Percentiles rank a stretch among this genome's conserved stretches.
phyloP scores from a whole-genome alignment of 2,329 filamentous ascomycete genomes.

The Colletotrichum sp. region DNA sequence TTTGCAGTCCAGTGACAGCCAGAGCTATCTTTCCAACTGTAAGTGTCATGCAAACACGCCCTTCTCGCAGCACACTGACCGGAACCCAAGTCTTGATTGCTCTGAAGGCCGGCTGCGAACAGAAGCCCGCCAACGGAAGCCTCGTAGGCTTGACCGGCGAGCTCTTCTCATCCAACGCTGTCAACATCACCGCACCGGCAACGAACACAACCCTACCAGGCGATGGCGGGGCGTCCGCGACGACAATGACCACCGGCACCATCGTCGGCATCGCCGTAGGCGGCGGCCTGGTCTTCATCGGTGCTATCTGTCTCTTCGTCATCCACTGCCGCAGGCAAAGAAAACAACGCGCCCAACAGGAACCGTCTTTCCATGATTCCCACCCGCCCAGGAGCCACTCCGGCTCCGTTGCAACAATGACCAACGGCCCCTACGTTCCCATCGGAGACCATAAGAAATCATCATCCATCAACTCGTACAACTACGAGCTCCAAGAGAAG shows the following conservation, averaged over 20 bases:
- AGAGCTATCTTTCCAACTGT: conserved; percentile 56
- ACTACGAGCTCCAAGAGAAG: conserved; percentile 24
- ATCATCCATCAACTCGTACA: conserved; percentile 24
- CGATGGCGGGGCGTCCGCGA: conserved; percentile 29
- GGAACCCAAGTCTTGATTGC: conserved; percentile 47
- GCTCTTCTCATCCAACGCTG: conserved; percentile 43
- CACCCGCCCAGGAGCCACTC: conserved; percentile 8
- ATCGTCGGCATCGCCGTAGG: conserved; percentile 60
- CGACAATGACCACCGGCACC: conserved; percentile 49
- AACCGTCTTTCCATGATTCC: no score
- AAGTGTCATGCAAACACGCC: conserved; percentile 22
- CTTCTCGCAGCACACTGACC: no score
- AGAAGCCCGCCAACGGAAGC: conserved; percentile 42
- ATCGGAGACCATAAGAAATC: conserved; percentile 31
- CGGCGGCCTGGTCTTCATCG: conserved; percentile 45
- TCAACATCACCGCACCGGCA: conserved; percentile 44
- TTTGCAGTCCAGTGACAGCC: conserved; percentile 42
- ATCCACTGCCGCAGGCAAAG: conserved; percentile 54
- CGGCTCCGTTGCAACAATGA: conserved; percentile 22
- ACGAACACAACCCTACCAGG: conserved; percentile 28
- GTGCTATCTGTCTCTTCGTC: conserved; percentile 47
- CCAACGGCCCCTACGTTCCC: conserved; percentile 22
- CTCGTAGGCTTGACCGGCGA: conserved; percentile 45
- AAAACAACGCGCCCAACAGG: conserved; percentile 24
- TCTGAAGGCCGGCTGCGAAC: conserved; percentile 52